phyloP scores from a whole-genome alignment of 164 flowering plant genomes.

The Buxus sempervirens region DNA sequence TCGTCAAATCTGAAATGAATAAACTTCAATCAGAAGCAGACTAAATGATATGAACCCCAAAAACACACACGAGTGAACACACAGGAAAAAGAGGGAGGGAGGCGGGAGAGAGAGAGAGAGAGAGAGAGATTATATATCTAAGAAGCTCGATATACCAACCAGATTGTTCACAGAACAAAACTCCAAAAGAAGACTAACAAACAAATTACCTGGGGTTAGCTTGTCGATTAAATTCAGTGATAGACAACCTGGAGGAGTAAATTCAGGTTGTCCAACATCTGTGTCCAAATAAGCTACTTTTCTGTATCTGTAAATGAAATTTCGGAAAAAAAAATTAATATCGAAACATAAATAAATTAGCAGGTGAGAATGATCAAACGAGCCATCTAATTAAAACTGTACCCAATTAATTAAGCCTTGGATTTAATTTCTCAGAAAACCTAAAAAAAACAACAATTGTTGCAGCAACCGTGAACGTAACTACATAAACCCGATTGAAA shows the following conservation, averaged over 20 bases:
- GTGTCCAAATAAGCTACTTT: conserved; percentile 88
- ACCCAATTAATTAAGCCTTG: too few relatives aligned
- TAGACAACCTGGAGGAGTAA: conserved; percentile 86
- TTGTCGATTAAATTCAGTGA: conserved; percentile 67
- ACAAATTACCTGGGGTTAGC: conserved; percentile 50
- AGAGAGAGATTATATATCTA: too few relatives aligned
- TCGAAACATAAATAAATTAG: neutral
- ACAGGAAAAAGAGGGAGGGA: too few relatives aligned
- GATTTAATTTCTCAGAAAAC: too few relatives aligned
- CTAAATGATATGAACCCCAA: neutral
- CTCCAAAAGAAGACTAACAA: neutral
- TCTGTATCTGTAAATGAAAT: conserved; percentile 42
- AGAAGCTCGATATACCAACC: neutral
- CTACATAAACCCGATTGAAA: too few relatives aligned
- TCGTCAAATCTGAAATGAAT: conserved; percentile 52
- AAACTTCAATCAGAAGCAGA: conserved; percentile 5
- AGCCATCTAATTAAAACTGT: too few relatives aligned
- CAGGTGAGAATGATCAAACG: neutral
- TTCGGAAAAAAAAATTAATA: neutral
- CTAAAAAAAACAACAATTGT: too few relatives aligned
- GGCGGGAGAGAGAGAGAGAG: too few relatives aligned
- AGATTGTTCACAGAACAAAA: neutral
- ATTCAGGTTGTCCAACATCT: conserved; percentile 96
- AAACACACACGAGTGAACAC: neutral
- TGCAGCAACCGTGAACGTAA: too few relatives aligned